Evolutionary conservation across 2,329 filamentous ascomycete species (phyloP), one percentile per base, ranked within the genome.

Genomic region (Apiospora rasikravindrae): DNA sequence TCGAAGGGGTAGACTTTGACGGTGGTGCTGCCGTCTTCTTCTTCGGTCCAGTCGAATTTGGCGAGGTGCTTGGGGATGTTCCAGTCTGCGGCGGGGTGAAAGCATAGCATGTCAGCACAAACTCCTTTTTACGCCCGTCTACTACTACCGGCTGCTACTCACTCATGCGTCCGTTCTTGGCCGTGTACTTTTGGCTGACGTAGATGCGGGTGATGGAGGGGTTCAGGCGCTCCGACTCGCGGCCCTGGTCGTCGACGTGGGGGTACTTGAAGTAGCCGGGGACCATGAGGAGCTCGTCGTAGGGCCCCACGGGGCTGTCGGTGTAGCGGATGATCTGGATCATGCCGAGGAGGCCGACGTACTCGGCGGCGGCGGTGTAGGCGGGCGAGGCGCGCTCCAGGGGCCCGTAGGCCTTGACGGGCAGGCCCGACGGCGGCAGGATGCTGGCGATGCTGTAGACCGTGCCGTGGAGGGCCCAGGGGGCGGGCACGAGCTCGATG

Each of bases 31-130:
- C 70, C 69, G 69, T 76, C 67, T n/a, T 69, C 47, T 33, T 73
- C 37, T 8, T 73, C 53, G 49, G 71, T 75, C 73, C 80, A 81
- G 24, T 73, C 75, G 73, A 82, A 82, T 6, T 74, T 73, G 24
- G 80, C 80, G 14, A 81, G 75, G 61, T 80, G 78, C 74, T 82
- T 82, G 5, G 80, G 78, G 37, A 81, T 80, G 69, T 81, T 81
- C 80, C 80, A 82, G 73, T 68, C 81, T 64, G 19, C 3, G 37
- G 19, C 3, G 37, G 11, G n/a, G 8, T 42, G 40, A 19, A 22
- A 10, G 40, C 1, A 22, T 22, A 5, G 61, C 57, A 19, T 13
- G 51, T 61, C 33, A 61, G 53, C 29, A 37, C 4, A 11, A n/a
- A 19, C 40, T 24, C 4, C 13, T 14, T 11, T 7, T 37, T 6